A percentile compares a stretch with the other conserved stretches of the same genome.
Conservation (phyloP, 1,284 basidiomycete genomes). For the Heliocybe sulcata region DNA sequence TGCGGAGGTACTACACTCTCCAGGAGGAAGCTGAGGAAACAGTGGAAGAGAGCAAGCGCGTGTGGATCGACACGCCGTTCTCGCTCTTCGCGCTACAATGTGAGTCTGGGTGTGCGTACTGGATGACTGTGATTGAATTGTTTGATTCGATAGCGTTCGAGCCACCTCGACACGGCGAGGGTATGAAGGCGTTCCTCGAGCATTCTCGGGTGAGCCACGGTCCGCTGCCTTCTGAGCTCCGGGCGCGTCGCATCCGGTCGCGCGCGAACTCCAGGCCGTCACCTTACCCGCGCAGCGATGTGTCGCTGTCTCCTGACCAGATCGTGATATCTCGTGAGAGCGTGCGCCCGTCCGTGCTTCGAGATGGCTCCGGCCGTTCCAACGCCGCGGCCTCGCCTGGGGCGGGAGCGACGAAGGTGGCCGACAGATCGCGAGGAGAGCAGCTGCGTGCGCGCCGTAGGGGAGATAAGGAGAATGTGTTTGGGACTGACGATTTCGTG, state of each 20-base stretch:
- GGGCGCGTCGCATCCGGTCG: conserved; percentile 49
- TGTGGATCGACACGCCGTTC: conserved; percentile 67
- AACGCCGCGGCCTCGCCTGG: conserved; percentile 31
- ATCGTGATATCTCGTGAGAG: background rate
- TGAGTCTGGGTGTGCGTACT: conserved; percentile 27
- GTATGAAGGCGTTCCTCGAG: conserved; percentile 66
- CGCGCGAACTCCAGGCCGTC: conserved; percentile 63
- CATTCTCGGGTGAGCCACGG: conserved; percentile 65
- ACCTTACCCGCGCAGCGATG: conserved; percentile 54
- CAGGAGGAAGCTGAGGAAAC: conserved; percentile 61
- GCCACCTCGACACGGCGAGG: conserved; percentile 53
- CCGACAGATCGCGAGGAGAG: conserved; percentile 11
- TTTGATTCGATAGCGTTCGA: conserved; percentile 47
- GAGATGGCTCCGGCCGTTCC: conserved; percentile 28
- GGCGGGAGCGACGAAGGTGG: conserved; percentile 30
- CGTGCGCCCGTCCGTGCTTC: conserved; percentile 12
- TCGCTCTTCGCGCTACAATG: conserved; percentile 66
- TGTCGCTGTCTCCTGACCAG: conserved; percentile 15
- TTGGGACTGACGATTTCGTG: conserved; percentile 48
- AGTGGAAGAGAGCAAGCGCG: conserved; percentile 56
- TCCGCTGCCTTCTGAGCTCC: conserved; percentile 62
- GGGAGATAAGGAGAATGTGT: conserved; percentile 20
- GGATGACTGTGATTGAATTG: background rate
- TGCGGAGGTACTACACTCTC: conserved; percentile 64
- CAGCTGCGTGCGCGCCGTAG: too few species aligned